Evolutionary conservation across 768 basidiomycete genomes (phyloP).

Genomic region (Leccinum sublutescens): DNA sequence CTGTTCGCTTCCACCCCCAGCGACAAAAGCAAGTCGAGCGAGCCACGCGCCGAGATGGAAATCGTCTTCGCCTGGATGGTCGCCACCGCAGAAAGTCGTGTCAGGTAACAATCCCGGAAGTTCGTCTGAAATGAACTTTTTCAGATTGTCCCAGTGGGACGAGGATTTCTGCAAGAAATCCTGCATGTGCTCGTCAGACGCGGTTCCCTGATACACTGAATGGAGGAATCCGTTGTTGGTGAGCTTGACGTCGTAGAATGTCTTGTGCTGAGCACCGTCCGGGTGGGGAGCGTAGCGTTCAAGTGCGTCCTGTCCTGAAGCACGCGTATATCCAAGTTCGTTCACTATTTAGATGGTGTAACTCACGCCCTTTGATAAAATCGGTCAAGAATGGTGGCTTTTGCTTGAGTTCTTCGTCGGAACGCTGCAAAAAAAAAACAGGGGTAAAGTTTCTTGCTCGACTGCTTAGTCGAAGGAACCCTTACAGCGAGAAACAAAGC

Average conservation of each 20-base stretch:
- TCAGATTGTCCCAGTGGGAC: slow-evolving; percentile 39
- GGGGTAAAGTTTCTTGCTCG: not conserved
- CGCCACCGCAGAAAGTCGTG: slow-evolving; percentile 48
- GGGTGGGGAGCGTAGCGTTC: slow-evolving; percentile 35
- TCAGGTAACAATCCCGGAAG: slow-evolving; percentile 42
- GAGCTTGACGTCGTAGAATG: slow-evolving; percentile 45
- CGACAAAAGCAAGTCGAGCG: slow-evolving; percentile 42
- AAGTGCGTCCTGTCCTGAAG: slow-evolving; percentile 44
- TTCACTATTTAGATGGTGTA: not conserved
- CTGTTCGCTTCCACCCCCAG: slow-evolving; percentile 36
- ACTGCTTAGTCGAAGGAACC: not conserved
- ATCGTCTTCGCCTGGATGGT: slow-evolving; percentile 49
- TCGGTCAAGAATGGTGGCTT: slow-evolving; percentile 33
- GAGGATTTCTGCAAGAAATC: slow-evolving; percentile 40
- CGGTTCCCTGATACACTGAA: slow-evolving; percentile 41
- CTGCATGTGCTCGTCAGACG: slow-evolving; percentile 33
- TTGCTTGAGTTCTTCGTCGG: slow-evolving; percentile 45
- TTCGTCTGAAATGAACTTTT: slow-evolving; percentile 37
- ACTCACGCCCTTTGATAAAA: slow-evolving; percentile 44
- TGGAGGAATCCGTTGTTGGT: slow-evolving; percentile 40
- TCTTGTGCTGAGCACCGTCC: slow-evolving; percentile 37
- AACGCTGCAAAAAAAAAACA: slow-evolving; percentile 32
- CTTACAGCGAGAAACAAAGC: slow-evolving; percentile 41
- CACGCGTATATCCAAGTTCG: not conserved
- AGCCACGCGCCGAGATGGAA: slow-evolving; percentile 56